phyloP scores from a whole-genome alignment of 345 rosid species.

The Citrus medica region DNA sequence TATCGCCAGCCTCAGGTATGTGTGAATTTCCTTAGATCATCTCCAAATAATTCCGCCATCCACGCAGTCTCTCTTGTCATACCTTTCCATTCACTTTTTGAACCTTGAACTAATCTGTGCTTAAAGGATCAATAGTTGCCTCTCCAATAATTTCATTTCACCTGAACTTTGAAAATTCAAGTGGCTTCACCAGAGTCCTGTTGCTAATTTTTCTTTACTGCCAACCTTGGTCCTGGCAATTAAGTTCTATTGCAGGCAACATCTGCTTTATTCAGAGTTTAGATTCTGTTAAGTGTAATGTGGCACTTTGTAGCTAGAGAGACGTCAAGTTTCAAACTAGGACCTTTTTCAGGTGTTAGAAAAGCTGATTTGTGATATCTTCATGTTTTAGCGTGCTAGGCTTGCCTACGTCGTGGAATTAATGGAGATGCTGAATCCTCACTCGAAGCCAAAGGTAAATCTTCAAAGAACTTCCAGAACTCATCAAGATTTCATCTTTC shows the following conservation, averaged over 20 bases:
- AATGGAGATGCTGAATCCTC: slow-evolving; percentile 94
- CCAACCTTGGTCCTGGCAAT: background rate
- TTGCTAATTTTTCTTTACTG: background rate
- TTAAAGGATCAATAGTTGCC: background rate
- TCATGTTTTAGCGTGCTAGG: slow-evolving; percentile 56
- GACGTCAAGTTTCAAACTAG: background rate
- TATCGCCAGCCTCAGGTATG: slow-evolving; percentile 73
- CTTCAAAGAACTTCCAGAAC: background rate
- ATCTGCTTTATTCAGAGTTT: background rate
- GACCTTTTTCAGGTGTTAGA: background rate
- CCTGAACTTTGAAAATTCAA: background rate
- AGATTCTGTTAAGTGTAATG: background rate
- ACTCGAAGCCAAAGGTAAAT: slow-evolving; percentile 70
- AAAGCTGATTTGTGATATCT: slow-evolving; percentile 19
- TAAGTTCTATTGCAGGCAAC: background rate
- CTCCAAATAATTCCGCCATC: background rate
- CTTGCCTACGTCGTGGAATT: slow-evolving; percentile 80
- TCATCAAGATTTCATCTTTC: no score
- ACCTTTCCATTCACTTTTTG: background rate
- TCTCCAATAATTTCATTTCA: background rate
- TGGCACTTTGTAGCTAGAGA: background rate
- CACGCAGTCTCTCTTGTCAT: background rate
- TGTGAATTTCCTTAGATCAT: background rate
- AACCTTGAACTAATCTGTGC: background rate
- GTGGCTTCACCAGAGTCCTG: background rate